phyloP scores from a whole-genome alignment of 208 protist genomes.

The Naegleria gruberi region DNA sequence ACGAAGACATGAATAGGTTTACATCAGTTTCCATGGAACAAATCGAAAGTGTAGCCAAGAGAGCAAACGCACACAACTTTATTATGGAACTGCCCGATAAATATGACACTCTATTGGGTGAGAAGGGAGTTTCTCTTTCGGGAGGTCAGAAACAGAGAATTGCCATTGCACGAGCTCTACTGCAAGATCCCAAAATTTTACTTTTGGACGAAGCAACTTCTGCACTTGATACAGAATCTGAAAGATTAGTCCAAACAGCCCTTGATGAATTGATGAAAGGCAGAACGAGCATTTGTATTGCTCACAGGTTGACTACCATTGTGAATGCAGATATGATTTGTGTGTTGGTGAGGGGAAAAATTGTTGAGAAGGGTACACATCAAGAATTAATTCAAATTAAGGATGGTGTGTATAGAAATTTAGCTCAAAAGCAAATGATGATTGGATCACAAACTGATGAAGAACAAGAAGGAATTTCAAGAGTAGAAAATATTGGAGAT shows the following conservation, averaged over 20 bases:
- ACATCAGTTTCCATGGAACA: neutral
- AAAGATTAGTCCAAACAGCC: constrained; percentile 53
- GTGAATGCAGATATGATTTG: neutral
- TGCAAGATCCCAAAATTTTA: constrained; percentile 45
- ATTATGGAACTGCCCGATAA: constrained; percentile 14
- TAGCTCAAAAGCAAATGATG: neutral
- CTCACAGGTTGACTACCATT: constrained; percentile 30
- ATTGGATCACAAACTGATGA: neutral
- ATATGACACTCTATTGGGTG: constrained; percentile 45
- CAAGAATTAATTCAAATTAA: neutral
- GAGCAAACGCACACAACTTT: constrained; percentile 22
- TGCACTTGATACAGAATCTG: constrained; percentile 54
- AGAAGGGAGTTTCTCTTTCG: constrained; percentile 33
- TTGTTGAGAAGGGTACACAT: neutral
- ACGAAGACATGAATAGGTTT: neutral
- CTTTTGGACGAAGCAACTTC: constrained; percentile 51
- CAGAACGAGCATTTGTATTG: constrained; percentile 53
- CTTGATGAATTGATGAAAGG: constrained; percentile 33
- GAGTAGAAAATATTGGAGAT: no score
- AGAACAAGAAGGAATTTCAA: no score
- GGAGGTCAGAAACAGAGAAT: constrained; percentile 2
- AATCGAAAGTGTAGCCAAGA: neutral
- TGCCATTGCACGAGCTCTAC: constrained; percentile 47
- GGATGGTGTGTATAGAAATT: neutral
- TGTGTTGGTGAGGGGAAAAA: neutral